Evolutionary conservation across 805 yeast genomes (phyloP).

Genomic region (Ogataea nonfermentans): DNA sequence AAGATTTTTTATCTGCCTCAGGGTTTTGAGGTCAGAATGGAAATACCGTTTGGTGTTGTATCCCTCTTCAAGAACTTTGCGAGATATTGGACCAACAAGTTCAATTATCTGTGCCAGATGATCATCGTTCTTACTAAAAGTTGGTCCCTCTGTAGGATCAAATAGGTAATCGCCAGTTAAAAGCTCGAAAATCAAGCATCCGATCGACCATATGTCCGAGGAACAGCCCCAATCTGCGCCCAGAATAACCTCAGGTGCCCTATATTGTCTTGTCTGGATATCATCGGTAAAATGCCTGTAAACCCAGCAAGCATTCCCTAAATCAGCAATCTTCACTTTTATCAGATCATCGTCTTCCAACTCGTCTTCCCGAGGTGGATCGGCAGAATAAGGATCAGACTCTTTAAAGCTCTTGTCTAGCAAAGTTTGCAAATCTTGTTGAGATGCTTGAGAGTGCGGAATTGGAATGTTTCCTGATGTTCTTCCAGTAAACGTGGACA

Average conservation of each 20-base stretch:
- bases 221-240: slow-evolving; percentile 94
- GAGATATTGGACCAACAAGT: slow-evolving; percentile 39
- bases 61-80: slow-evolving; percentile 59
- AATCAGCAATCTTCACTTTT: slow-evolving; percentile 85
- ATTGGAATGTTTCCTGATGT: slow-evolving; percentile 7
- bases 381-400: slow-evolving; percentile 29
- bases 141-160: slow-evolving; percentile 78
- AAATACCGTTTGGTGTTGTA: slow-evolving; percentile 49
- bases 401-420: slow-evolving; percentile 40
- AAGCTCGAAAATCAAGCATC: slow-evolving; percentile 86
- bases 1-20: slow-evolving; percentile 75
- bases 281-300: slow-evolving; percentile 81
- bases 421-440: slow-evolving; percentile 34
- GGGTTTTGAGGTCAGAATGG: slow-evolving; percentile 38
- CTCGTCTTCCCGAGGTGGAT: slow-evolving; percentile 38
- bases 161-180: slow-evolving; percentile 92
- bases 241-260: slow-evolving; percentile 83
- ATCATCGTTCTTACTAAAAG: slow-evolving; percentile 88
- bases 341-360: slow-evolving; percentile 50
- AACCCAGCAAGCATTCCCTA: slow-evolving; percentile 88
- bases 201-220: slow-evolving; percentile 95
- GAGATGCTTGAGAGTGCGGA: slow-evolving; percentile 16
- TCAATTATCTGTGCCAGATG: slow-evolving; percentile 95
- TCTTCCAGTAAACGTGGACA: slow-evolving; percentile 17
- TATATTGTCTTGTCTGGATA: slow-evolving; percentile 87